Evolutionary conservation across 495 filamentous ascomycete species (phyloP).

Genomic region (Oidiodendron maius): DNA sequence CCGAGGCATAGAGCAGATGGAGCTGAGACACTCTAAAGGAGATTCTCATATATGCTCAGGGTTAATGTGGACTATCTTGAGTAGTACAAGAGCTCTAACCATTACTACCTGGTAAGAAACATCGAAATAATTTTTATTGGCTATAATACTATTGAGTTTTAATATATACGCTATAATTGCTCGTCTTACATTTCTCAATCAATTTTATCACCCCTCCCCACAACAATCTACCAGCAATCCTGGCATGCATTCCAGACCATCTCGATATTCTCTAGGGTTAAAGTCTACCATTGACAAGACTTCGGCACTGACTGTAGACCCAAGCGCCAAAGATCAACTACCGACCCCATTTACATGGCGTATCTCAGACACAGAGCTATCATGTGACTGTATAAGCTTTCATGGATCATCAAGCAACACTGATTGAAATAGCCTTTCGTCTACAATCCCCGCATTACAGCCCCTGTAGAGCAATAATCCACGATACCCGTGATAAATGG

Average conservation of each 20-base stretch:
- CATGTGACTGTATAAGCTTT: conserved; percentile 4
- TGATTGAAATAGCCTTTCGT: conserved; percentile 4
- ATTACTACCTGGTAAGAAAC: too few relatives aligned
- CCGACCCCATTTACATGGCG: neutral
- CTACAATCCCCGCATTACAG: conserved; percentile 12
- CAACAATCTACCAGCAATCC: conserved; percentile 3
- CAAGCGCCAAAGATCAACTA: conserved; percentile 1
- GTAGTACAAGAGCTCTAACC: too few relatives aligned
- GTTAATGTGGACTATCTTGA: too few relatives aligned
- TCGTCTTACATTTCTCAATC: too few relatives aligned
- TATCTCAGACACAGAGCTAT: conserved; percentile 2
- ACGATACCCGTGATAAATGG: conserved; percentile 46
- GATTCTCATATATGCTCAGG: too few relatives aligned
- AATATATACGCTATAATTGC: too few relatives aligned
- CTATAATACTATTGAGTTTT: too few relatives aligned
- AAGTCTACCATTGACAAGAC: neutral
- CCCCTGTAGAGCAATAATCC: conserved; percentile 45
- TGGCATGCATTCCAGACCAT: neutral
- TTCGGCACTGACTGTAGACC: neutral
- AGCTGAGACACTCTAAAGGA: too few relatives aligned
- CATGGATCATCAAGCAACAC: conserved; percentile 4
- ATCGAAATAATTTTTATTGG: too few relatives aligned
- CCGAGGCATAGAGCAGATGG: too few relatives aligned
- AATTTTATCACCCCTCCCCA: too few relatives aligned
- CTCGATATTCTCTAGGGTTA: neutral